Conservation (phyloP, 257 asterid species). For the Fraxinus cuspidata region DNA sequence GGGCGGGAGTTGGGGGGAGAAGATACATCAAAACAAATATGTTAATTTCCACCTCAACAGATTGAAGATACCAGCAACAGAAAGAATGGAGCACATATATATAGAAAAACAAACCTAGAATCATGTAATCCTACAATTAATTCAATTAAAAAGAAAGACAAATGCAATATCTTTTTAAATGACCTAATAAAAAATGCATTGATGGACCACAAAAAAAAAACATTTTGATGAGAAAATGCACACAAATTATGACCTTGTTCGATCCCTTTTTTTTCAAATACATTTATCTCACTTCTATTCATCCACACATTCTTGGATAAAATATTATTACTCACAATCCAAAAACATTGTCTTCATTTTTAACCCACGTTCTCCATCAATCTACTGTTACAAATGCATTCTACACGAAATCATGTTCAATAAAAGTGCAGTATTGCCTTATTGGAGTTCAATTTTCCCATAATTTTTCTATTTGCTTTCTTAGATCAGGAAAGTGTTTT, state of each 20-base stretch:
- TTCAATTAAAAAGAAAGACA: not conserved
- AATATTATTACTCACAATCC: not conserved
- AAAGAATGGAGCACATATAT: not conserved
- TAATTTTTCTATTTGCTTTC: not conserved
- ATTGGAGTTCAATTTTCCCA: not conserved
- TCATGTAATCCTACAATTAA: not conserved
- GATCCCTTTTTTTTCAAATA: too few relatives aligned
- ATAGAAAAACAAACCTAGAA: not conserved
- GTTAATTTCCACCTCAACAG: not conserved
- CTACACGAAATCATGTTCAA: not conserved
- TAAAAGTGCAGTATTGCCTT: not conserved
- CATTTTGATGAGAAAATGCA: not conserved
- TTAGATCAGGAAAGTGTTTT: not conserved
- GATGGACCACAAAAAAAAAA: not conserved
- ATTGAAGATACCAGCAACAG: not conserved
- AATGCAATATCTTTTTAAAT: too few relatives aligned
- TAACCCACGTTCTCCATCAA: too few relatives aligned
- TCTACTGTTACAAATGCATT: too few relatives aligned
- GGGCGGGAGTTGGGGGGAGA: not conserved
- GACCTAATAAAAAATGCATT: not conserved
- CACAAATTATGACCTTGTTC: not conserved
- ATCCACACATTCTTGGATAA: too few relatives aligned
- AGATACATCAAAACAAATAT: constrained; percentile 2
- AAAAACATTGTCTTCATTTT: not conserved
- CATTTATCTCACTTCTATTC: too few relatives aligned